A percentile compares a stretch with the other conserved stretches of the same genome.
phyloP scores from a whole-genome alignment of 768 basidiomycete species.

The Asterophora lycoperdoides region DNA sequence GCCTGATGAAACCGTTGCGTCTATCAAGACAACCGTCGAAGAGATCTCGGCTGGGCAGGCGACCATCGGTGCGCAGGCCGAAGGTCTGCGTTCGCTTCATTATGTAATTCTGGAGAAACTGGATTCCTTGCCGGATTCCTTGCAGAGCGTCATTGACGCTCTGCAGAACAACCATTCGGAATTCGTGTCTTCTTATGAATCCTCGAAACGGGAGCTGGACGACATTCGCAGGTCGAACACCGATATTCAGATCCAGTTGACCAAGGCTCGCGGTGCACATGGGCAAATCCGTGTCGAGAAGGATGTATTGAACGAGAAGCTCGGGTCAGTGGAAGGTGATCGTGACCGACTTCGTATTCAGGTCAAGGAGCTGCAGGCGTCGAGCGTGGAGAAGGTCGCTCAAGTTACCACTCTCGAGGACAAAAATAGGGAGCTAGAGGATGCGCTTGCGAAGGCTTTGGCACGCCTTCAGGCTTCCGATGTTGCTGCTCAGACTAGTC shows the following conservation, averaged over 20 bases:
- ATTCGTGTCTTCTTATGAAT: conserved; percentile 52
- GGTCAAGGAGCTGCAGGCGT: conserved; percentile 49
- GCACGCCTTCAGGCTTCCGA: conserved; percentile 71
- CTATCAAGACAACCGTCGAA: conserved; percentile 48
- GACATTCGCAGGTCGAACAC: conserved; percentile 64
- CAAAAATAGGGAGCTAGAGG: conserved; percentile 60
- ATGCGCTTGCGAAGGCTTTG: conserved; percentile 69
- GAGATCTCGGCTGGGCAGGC: conserved; percentile 49
- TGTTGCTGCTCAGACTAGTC: conserved; percentile 53
- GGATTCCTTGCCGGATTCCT: conserved; percentile 52
- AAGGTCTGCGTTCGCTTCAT: conserved; percentile 47
- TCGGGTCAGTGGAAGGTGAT: conserved; percentile 56
- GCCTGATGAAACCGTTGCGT: conserved; percentile 33
- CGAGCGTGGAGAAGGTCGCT: conserved; percentile 36
- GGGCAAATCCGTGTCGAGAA: conserved; percentile 82
- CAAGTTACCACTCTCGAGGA: conserved; percentile 46
- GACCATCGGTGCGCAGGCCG: conserved; percentile 40
- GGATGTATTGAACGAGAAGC: conserved; percentile 62
- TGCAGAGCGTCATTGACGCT: conserved; percentile 48
- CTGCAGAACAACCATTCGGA: conserved; percentile 63
- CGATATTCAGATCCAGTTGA: conserved; percentile 68
- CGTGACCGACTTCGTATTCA: conserved; percentile 57
- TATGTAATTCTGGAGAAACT: conserved; percentile 52
- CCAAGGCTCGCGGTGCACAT: conserved; percentile 72
- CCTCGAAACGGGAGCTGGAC: conserved; percentile 59